A percentile compares a stretch with the other conserved stretches of the same genome.
These are phyloP conservation scores for Grifola frondosa DNA, from an alignment of 1,284 basidiomycete genomes.

Conservation along the genomic window DNA sequence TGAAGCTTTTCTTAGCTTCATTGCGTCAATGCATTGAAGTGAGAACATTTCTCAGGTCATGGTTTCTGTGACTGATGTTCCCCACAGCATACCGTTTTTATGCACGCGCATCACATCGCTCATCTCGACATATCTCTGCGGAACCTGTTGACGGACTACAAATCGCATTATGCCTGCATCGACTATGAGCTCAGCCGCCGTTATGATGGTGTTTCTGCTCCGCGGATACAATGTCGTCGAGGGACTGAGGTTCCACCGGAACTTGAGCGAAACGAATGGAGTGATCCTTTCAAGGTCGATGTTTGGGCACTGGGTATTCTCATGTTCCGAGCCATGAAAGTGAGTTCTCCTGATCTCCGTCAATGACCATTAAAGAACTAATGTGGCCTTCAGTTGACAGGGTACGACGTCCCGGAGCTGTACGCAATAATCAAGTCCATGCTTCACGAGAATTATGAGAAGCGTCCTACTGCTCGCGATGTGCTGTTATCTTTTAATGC, in stretches of 20 bases:
- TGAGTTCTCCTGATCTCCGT: slow-evolving; percentile 35
- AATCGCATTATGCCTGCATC: slow-evolving; percentile 65
- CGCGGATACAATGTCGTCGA: slow-evolving; percentile 43
- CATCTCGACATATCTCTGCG: slow-evolving; percentile 71
- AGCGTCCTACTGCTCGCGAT: slow-evolving; percentile 48
- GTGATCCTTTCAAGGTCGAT: slow-evolving; percentile 68
- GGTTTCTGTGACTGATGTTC: slow-evolving; percentile 4
- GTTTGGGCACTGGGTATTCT: slow-evolving; percentile 68
- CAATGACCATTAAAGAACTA: not conserved
- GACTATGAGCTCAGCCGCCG: slow-evolving; percentile 68
- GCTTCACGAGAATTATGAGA: slow-evolving; percentile 48
- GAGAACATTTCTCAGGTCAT: not conserved
- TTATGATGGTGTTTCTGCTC: slow-evolving; percentile 40
- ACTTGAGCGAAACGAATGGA: slow-evolving; percentile 47
- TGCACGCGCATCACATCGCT: slow-evolving; percentile 63
- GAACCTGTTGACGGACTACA: slow-evolving; percentile 65
- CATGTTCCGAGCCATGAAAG: slow-evolving; percentile 63
- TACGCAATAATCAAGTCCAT: slow-evolving; percentile 53
- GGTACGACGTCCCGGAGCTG: slow-evolving; percentile 56
- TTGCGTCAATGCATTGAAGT: slow-evolving; percentile 69
- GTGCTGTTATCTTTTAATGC: slow-evolving; percentile 52
- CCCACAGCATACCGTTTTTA: slow-evolving; percentile 60
- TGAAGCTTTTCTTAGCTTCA: slow-evolving; percentile 53
- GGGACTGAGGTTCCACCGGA: slow-evolving; percentile 73
- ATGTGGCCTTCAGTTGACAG: slow-evolving; percentile 43